phyloP scores from a whole-genome alignment of 345 rosid species.

The Populus nigra region DNA sequence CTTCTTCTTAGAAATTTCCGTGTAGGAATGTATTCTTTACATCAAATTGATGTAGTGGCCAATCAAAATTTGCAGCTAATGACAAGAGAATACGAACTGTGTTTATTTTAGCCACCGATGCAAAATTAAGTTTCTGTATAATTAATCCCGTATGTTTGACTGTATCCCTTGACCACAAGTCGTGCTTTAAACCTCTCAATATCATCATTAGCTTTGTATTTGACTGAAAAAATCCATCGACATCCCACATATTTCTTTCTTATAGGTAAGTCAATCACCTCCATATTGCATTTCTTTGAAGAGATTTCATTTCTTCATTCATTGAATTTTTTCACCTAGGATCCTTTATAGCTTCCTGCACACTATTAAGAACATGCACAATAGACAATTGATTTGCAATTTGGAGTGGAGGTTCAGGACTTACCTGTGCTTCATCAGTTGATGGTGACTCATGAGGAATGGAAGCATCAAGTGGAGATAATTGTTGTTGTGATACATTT shows the following conservation, averaged over 20 bases:
- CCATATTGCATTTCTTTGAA: no score
- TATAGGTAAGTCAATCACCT: not conserved
- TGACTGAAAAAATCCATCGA: not conserved
- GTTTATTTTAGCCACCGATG: no score
- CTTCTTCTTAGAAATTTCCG: no score
- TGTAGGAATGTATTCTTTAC: no score
- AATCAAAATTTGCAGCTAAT: no score
- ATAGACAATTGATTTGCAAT: not conserved
- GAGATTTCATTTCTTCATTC: not conserved
- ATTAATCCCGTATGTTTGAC: not conserved
- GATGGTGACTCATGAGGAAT: not conserved
- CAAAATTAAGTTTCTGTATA: not conserved
- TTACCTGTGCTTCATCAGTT: not conserved
- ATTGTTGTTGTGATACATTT: not conserved
- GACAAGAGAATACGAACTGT: no score
- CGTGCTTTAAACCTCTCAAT: not conserved
- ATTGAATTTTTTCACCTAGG: not conserved
- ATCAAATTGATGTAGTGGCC: no score
- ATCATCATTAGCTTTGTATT: not conserved
- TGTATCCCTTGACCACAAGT: not conserved
- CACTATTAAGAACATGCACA: not conserved
- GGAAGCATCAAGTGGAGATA: not conserved
- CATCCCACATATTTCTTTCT: not conserved
- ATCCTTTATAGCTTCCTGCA: not conserved
- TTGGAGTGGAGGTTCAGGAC: not conserved